Conservation (phyloP, 768 basidiomycete species). For the Termitomyces bulborhizus region DNA sequence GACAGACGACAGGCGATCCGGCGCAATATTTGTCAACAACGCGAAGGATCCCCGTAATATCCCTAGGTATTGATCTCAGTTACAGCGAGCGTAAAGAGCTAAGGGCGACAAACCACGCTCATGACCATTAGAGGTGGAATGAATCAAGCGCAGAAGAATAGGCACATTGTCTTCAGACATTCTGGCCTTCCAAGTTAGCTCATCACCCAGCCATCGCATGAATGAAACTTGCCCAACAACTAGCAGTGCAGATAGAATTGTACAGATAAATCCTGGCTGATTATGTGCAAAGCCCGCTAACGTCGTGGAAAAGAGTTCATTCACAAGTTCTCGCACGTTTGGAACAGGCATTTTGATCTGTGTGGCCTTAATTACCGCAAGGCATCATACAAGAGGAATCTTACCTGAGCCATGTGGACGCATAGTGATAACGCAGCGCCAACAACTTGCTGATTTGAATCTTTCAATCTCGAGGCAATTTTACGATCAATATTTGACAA, state of each 20-base stretch:
- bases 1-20: conserved; percentile 21
- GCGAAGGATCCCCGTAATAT: conserved; percentile 32
- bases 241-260: conserved; percentile 20
- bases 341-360: neutral
- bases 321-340: conserved; percentile 2
- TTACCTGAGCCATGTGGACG: conserved; percentile 19
- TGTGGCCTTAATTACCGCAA: neutral
- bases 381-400: neutral
- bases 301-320: conserved; percentile 6
- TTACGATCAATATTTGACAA: conserved; percentile 34
- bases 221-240: conserved; percentile 22
- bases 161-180: conserved; percentile 18
- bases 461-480: conserved; percentile 34
- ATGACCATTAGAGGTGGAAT: conserved; percentile 15
- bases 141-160: conserved; percentile 21
- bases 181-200: conserved; percentile 6
- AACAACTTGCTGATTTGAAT: conserved; percentile 37
- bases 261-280: conserved; percentile 14
- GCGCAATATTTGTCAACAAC: conserved; percentile 22
- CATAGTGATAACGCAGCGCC: conserved; percentile 38
- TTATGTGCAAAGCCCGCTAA: neutral
- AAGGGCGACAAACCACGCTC: conserved; percentile 16
- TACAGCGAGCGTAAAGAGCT: neutral
- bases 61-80: conserved; percentile 16
- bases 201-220: neutral